Base-by-base conservation (phyloP, 768 basidiomycete genomes). In the Lentinula guzmanii region DNA sequence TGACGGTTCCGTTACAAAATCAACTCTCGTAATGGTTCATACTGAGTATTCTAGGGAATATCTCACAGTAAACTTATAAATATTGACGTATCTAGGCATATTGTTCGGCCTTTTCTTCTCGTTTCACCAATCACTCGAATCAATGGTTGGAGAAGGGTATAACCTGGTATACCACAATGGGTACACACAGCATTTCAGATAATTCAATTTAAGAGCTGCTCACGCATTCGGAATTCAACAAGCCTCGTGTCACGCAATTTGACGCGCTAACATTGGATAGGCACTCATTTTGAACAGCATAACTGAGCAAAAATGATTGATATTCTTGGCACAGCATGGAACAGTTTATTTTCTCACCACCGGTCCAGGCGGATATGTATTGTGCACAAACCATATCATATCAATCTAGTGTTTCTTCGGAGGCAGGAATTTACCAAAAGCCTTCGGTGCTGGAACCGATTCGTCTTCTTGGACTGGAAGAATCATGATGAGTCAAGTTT, bases 1-100 rank as follows among this genome's bases (percentile, higher is more conserved):
- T 33, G 46, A 50, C 46, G 58, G 58, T n/a, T 48, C 58, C 58
- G 58, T 59, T 24, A 59, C 58, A 59, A 45, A 24, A 43, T 5
- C 21, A 28, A 5, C 37, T 58, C 56, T 58, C 56, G 56, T 58
- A 58, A 58, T 11, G 33, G n/a, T 15, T 31, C 31, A 33, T 5
- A 15, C 21, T 5, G 16, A 8, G 21, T 48, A 21, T 43, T n/a
- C 21, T 9, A 4, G 46, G n/a, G n/a, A 7, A 21, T 21, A 21
- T 48, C 21, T 39, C 37, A 39, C 37, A 39, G 28, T 28, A 39
- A 39, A 48, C 8, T 18, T 18, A 11, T 21, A 9, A 7, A 48
- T 48, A 21, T 48, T 48, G 42, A 48, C 46, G 46, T 48, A 10
- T 48, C 43, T 45, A 45, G 15, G n/a, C 15, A 28, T 10, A 28